Base-by-base conservation (phyloP, 345 rosid genomes). In the Acer yangbiense region DNA sequence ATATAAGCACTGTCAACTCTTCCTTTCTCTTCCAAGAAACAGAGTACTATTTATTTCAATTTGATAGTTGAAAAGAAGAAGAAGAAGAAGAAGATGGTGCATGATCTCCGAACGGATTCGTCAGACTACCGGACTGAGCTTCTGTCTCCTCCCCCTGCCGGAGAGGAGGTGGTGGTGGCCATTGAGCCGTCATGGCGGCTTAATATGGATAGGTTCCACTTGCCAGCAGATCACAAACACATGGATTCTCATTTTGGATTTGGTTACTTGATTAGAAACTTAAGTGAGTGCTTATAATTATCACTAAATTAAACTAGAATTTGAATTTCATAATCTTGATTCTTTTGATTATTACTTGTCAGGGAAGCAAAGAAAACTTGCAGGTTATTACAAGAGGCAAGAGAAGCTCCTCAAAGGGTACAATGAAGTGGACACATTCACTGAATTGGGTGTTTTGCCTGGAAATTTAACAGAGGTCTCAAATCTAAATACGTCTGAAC, bases 331-430 rank as follows among this genome's bases (percentile, higher is more conserved):
- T 43, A 43, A 43, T 43, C 11, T 43, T 43, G 10, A 5, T 54
- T 12, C 16, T 18, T 54, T 12, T 58, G 32, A 29, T 23, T 7
- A 7, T 16, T 18, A 16, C 57, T 58, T 1, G 55, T 1, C 62
- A 89, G 92, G 73, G 69, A 87, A 60, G 68, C 84, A 80, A 0
- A 79, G 64, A 64, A 68, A 67, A 67, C 73, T 89, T 21, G 79
- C 83, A 41, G 63, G 77, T 10, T 89, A 87, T 64, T 89, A 89
- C 86, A 84, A 72, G 70, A 85, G 72, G 68, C 92, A 87, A 72
- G 83, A 84, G 67, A 76, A 68, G 54, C 83, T 89, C 60, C 83
- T 89, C 6, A 65, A 82, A 44, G 86, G 84, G n/a, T 87, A 81
- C 84, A 76, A 62, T 44, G 89, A 87, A 83, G 83, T 89, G 9